Conservation (phyloP, 1,139 yeast genomes). For the Suhomyces bribrorum region DNA sequence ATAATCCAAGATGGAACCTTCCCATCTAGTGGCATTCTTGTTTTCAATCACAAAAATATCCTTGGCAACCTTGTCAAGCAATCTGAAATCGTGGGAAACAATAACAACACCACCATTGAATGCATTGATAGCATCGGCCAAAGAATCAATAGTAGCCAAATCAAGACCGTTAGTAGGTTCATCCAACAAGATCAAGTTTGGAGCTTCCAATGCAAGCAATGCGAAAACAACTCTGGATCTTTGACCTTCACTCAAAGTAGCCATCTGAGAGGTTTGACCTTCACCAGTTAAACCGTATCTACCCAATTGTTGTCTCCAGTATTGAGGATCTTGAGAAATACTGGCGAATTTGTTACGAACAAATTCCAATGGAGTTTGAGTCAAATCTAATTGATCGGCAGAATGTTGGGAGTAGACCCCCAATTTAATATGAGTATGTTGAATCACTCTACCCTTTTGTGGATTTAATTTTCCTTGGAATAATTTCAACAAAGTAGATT, state of each 20-base stretch:
- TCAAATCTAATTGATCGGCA: conserved; percentile 94
- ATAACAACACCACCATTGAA: conserved; percentile 98
- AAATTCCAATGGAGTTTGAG: conserved; percentile 92
- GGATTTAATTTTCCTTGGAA: conserved; percentile 94
- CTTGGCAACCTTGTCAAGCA: conserved; percentile 95
- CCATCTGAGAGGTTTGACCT: conserved; percentile 98
- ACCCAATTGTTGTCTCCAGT: conserved; percentile 98
- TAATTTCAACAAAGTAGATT: conserved; percentile 90
- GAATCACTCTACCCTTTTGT: conserved; percentile 91
- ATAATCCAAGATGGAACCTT: conserved; percentile 85
- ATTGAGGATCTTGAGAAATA: conserved; percentile 96
- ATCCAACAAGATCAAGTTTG: conserved; percentile 91
- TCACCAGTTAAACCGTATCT: conserved; percentile 99
- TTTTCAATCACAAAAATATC: conserved; percentile 95
- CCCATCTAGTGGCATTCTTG: conserved; percentile 96
- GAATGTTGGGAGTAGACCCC: conserved; percentile 99
- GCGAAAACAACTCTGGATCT: conserved; percentile 99
- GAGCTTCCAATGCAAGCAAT: conserved; percentile 88
- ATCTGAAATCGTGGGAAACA: conserved; percentile 98
- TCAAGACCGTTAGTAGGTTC: conserved; percentile 99
- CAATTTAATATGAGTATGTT: conserved; percentile 95
- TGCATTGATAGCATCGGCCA: conserved; percentile 92
- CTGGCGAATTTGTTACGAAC: conserved; percentile 90
- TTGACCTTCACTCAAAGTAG: conserved; percentile 97
- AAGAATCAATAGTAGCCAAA: conserved; percentile 95